Evolutionary conservation across 371 early-diverging fungal species (phyloP).

Genomic region (Zychaea mexicana): DNA sequence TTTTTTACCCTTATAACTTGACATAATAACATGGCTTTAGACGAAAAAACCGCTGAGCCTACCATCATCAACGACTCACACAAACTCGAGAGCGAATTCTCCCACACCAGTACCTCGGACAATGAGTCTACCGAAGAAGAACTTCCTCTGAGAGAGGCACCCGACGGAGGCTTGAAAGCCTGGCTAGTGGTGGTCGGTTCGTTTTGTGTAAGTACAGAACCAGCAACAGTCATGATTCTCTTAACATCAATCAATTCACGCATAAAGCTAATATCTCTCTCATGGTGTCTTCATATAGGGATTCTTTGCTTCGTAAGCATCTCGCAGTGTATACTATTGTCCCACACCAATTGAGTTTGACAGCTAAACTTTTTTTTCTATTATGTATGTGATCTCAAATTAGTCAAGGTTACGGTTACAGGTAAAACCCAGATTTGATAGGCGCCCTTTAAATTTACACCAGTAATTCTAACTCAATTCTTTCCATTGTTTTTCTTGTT

Average conservation of each 20-base stretch:
- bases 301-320: slow-evolving; percentile 35
- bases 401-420: slow-evolving; percentile 34
- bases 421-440: too few species aligned
- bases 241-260: background rate
- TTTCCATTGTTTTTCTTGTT: background rate
- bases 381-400: background rate
- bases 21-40: too few species aligned
- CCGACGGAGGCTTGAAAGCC: slow-evolving; percentile 36
- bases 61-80: background rate
- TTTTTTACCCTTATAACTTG: too few species aligned
- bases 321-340: background rate
- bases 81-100: background rate
- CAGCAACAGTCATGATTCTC: background rate
- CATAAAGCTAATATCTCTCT: background rate
- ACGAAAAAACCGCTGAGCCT: too few species aligned
- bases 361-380: background rate
- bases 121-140: background rate
- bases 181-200: slow-evolving; percentile 48
- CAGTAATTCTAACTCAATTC: slow-evolving; percentile 15
- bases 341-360: background rate
- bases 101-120: background rate
- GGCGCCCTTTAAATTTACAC: too few species aligned
- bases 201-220: slow-evolving; percentile 37
- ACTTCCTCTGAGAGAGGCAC: slow-evolving; percentile 11
- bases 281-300: slow-evolving; percentile 17